Conservation (phyloP, 768 basidiomycete species). For the Chlorophyllum brunneum region DNA sequence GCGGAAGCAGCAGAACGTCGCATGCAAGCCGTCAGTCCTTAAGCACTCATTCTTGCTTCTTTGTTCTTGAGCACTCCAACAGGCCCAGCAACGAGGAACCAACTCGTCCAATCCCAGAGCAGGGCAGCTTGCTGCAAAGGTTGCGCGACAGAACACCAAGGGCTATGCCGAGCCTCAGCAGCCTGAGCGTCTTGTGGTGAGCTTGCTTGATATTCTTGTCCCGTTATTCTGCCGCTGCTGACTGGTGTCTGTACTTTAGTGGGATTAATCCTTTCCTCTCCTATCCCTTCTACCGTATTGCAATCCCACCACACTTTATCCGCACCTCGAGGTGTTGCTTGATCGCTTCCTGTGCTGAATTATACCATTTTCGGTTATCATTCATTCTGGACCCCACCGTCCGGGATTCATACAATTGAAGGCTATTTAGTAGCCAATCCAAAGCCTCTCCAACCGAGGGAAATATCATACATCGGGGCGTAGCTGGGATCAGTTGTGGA, state of each 20-base stretch:
- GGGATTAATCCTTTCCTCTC: conserved; percentile 13
- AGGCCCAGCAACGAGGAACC: conserved; percentile 44
- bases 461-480: conserved; percentile 6
- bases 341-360: conserved; percentile 5
- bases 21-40: conserved; percentile 46
- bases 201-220: conserved; percentile 16
- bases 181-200: conserved; percentile 39
- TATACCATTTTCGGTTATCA: conserved; percentile 9
- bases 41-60: conserved; percentile 14
- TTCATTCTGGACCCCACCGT: not conserved
- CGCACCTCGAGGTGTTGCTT: conserved; percentile 6
- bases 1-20: conserved; percentile 63
- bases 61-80: conserved; percentile 20
- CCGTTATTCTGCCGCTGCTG: conserved; percentile 4
- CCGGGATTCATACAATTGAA: not conserved
- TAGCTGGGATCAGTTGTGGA: not conserved
- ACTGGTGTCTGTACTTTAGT: conserved; percentile 10
- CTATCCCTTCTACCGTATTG: not conserved
- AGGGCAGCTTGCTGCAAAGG: conserved; percentile 42
- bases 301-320: not conserved
- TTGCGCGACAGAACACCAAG: conserved; percentile 32
- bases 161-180: conserved; percentile 28
- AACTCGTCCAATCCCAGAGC: conserved; percentile 41
- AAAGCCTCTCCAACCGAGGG: conserved; percentile 4
- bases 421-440: conserved; percentile 2